Evolutionary conservation across 306 rosid genomes (phyloP), one percentile per base, ranked within the genome.

Genomic region (Glycine tomentella): DNA sequence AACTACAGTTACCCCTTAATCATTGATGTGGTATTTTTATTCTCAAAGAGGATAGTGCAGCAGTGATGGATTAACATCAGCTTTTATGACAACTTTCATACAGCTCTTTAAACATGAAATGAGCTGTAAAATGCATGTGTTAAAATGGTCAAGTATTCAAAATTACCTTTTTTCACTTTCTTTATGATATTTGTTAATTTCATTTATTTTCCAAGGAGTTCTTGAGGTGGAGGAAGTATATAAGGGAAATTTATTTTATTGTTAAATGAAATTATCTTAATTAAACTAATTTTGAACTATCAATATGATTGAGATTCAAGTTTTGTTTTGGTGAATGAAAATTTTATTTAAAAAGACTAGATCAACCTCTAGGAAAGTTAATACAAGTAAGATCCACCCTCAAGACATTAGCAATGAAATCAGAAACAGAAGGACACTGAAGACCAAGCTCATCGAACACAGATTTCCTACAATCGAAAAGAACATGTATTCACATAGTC

Each of bases 1-100:
- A 25, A 25, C 0, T 25, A 25, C 31, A 25, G 2, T 25, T 25
- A 25, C 31, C 31, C 31, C 31, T 25, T 25, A 0, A 25, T 25
- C 31, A 25, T 25, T 25, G 31, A 25, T 25, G 31, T 25, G 31
- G 2, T 25, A 25, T 25, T 25, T 25, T 59, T 59, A 59, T 59
- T 10, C 14, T 59, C 40, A 20, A 5, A 59, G 66, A 25, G n/a
- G 3, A 25, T 9, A 25, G 66, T 59, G 25, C 40, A 0, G 38
- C 65, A 59, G 25, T 20, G 25, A 25, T 59, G 40, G n/a, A 59
- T 9, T 9, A 16, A 34, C 66, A 59, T 4, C 40, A 25, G 66
- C 66, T 59, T 59, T 59, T 59, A 59, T 59, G 40, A 59, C 10
- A 59, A 59, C 66, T 59, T 59, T 25, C 66, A 20, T 25, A 9